phyloP scores from a whole-genome alignment of 768 basidiomycete species.

The button mushroom (Agaricus bisporus) region DNA sequence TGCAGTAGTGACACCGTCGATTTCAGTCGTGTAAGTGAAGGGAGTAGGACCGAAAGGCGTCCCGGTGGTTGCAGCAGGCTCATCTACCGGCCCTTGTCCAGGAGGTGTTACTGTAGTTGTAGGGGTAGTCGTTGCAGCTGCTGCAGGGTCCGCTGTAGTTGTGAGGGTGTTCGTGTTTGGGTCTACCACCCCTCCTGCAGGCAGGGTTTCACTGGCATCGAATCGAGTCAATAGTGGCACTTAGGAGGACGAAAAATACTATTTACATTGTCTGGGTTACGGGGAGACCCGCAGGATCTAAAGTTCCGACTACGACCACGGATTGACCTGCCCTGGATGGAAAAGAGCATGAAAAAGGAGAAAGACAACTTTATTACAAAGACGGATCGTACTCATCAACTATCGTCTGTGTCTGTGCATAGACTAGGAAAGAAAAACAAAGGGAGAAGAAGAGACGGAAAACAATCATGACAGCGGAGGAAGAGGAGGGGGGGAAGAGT shows the following conservation, averaged over 20 bases:
- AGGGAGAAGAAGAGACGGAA: conserved; percentile 13
- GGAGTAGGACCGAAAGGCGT: conserved; percentile 42
- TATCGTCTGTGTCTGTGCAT: conserved; percentile 36
- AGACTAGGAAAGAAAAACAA: conserved; percentile 15
- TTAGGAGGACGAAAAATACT: background rate
- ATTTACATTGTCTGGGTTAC: conserved; percentile 39
- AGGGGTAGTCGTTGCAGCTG: background rate
- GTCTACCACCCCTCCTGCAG: conserved; percentile 11
- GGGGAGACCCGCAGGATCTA: conserved; percentile 31
- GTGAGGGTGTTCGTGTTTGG: conserved; percentile 7
- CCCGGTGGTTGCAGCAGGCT: conserved; percentile 34
- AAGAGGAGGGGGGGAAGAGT: background rate
- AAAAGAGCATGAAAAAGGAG: background rate
- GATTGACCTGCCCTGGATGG: conserved; percentile 37
- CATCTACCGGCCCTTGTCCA: conserved; percentile 49
- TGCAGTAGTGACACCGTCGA: conserved; percentile 28
- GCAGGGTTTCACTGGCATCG: conserved; percentile 19
- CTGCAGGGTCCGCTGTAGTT: background rate
- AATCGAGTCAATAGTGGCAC: no score
- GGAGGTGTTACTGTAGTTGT: background rate
- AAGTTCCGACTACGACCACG: conserved; percentile 42
- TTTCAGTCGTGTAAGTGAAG: conserved; percentile 43
- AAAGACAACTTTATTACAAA: background rate
- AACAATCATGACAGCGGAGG: conserved; percentile 12
- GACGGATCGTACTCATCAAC: conserved; percentile 34